These are phyloP conservation scores for Mycena pura DNA, from an alignment of 768 basidiomycete genomes.

Conservation along the genomic window DNA sequence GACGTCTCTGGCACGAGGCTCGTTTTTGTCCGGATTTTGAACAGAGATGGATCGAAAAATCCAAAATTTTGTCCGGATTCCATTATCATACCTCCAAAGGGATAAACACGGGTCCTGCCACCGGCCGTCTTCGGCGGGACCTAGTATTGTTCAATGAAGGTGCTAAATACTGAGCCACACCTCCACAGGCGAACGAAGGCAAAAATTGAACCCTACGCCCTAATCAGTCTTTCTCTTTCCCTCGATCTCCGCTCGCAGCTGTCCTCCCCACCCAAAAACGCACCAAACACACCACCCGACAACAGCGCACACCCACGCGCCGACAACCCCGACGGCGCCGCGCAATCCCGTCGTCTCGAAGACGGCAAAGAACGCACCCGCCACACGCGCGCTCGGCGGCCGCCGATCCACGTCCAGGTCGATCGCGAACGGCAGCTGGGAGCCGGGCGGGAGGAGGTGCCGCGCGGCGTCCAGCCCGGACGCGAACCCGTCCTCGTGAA, in stretches of 20 bases:
- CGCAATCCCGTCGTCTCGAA: constrained; percentile 13
- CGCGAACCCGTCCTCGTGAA: constrained; percentile 83
- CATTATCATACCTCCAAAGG: too few relatives aligned
- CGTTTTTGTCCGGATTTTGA: too few relatives aligned
- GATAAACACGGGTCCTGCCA: too few relatives aligned
- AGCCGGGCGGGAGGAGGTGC: neutral
- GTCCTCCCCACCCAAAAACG: constrained; percentile 10
- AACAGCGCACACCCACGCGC: constrained; percentile 1
- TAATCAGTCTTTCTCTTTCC: neutral
- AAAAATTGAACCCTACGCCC: too few relatives aligned
- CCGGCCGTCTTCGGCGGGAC: too few relatives aligned
- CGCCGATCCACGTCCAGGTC: constrained; percentile 18
- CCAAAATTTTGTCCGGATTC: too few relatives aligned
- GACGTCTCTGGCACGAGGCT: too few relatives aligned
- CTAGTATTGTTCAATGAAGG: too few relatives aligned
- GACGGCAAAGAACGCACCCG: constrained; percentile 12
- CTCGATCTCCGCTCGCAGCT: constrained; percentile 2
- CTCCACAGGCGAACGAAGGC: too few relatives aligned
- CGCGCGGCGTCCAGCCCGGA: constrained; percentile 48
- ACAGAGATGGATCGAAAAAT: too few relatives aligned
- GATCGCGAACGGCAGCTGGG: constrained; percentile 15
- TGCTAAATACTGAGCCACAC: too few relatives aligned
- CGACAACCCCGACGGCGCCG: constrained; percentile 3
- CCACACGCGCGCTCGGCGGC: constrained; percentile 17
- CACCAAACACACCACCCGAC: constrained; percentile 15